Evolutionary conservation across 1,284 basidiomycete genomes (phyloP), one percentile per base, ranked within the genome.

Genomic region (Puccinia novopanici): DNA sequence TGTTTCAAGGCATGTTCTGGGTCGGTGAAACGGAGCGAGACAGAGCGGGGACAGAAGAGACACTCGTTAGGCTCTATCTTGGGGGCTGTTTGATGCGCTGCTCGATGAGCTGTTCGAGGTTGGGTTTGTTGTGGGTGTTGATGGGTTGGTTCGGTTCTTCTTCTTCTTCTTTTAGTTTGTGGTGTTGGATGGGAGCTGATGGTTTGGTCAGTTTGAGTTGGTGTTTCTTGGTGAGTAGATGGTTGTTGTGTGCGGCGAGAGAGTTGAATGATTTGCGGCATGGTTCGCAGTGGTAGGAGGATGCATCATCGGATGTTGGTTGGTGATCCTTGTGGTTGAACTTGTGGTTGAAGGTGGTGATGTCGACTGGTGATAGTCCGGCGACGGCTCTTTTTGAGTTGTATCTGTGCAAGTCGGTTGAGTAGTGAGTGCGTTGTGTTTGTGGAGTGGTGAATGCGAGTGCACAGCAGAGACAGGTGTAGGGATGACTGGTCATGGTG

Each of bases 371-470:
- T 5, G 94, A 92, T 1, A 99, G 89, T 19, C 90, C 91, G 9
- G 97, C 95, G 24, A 98, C 93, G 54, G 95, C 91, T 82, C 97
- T 92, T 88, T 98, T 98, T 91, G 98, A 95, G 86, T 99, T 99
- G 87, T 99, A 99, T 75, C 95, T 89, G 87, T 99, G 97, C 86
- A 93, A 91, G 86, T 99, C 97, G 52, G 94, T 94, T 83, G 91
- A 91, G 86, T 97, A 98, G 86, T 99, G 97, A 0, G 88, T 87
- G 82, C 97, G 89, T 87, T 99, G 97, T 76, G 94, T 93, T 74
- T 92, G 91, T 13, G 94, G 91, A 34, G 91, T 90, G 73, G 89
- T 87, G 86, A 98, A 98, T 0, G 93, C 95, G 84, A 99, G 92
- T 8, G 91, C 89, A 87, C 96, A 99, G 83, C 94, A 93, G 27